phyloP scores from a whole-genome alignment of 768 basidiomycete genomes.

The Pulveroboletus frians region DNA sequence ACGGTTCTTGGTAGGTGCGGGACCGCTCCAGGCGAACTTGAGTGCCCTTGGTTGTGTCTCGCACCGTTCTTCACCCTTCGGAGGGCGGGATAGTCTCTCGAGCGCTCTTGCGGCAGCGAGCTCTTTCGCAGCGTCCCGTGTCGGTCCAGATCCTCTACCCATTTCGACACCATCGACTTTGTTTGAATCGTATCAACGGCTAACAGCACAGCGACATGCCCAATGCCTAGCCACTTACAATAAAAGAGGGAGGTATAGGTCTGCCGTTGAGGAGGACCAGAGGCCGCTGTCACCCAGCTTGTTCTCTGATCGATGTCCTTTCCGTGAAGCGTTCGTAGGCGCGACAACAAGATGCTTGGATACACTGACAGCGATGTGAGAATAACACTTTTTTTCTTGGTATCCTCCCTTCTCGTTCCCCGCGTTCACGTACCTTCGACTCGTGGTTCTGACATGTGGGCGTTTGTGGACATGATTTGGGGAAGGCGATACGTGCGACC shows the following conservation, averaged over 20 bases:
- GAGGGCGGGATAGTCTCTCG: background rate
- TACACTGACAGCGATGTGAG: background rate
- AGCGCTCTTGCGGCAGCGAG: slow-evolving; percentile 12
- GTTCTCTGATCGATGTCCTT: background rate
- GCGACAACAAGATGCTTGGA: background rate
- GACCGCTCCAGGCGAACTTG: too few relatives aligned
- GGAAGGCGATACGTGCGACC: background rate
- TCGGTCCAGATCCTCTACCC: slow-evolving; percentile 9
- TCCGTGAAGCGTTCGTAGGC: background rate
- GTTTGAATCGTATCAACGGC: background rate
- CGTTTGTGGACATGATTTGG: background rate
- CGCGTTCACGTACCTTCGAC: background rate
- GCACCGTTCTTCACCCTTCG: too few relatives aligned
- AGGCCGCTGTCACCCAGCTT: background rate
- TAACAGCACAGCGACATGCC: background rate
- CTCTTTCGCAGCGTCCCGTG: slow-evolving; percentile 4
- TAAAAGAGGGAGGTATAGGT: slow-evolving; percentile 8
- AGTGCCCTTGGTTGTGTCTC: too few relatives aligned
- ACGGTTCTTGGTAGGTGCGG: background rate
- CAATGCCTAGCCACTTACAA: background rate
- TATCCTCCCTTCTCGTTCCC: too few relatives aligned
- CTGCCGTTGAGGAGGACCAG: slow-evolving; percentile 4
- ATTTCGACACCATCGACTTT: slow-evolving; percentile 11
- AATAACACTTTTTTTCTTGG: too few relatives aligned
- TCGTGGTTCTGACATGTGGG: background rate